Percentiles rank a stretch among this genome's conserved stretches.
These are phyloP conservation scores for Zea luxurians DNA, from an alignment of 176 grass and related monocot genomes.

Conservation along the genomic window DNA sequence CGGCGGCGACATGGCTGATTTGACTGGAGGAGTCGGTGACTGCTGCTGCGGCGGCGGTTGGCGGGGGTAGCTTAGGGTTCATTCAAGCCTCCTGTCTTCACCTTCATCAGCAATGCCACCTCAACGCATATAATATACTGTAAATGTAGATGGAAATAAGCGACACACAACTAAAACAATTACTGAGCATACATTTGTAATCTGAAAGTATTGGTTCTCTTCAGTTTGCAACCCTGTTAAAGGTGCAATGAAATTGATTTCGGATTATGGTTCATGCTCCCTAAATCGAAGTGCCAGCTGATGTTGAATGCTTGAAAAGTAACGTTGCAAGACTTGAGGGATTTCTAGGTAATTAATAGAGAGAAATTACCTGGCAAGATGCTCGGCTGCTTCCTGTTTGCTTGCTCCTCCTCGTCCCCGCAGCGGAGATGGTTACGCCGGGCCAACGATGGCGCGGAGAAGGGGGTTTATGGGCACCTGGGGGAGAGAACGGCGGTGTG, in stretches of 20 bases:
- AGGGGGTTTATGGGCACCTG: neutral
- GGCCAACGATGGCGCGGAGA: neutral
- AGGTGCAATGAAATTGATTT: neutral
- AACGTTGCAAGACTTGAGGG: neutral
- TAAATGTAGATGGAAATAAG: neutral
- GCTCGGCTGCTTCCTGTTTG: neutral
- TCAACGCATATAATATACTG: neutral
- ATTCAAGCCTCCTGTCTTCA: neutral
- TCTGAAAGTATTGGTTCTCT: neutral
- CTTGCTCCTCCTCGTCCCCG: neutral
- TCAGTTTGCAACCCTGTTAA: neutral
- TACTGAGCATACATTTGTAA: neutral
- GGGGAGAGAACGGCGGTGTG: neutral
- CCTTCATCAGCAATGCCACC: neutral
- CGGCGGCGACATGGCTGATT: neutral
- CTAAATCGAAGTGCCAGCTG: neutral
- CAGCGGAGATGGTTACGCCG: neutral
- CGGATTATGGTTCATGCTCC: neutral
- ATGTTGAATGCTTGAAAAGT: neutral
- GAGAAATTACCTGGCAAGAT: neutral
- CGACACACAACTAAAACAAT: neutral
- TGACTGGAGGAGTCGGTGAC: neutral
- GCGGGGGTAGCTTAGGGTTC: neutral
- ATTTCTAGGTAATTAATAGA: neutral
- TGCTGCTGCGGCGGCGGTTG: neutral